Evolutionary conservation across 306 rosid genomes (phyloP), one percentile per base, ranked within the genome.

Genomic region (Neltuma alba): DNA sequence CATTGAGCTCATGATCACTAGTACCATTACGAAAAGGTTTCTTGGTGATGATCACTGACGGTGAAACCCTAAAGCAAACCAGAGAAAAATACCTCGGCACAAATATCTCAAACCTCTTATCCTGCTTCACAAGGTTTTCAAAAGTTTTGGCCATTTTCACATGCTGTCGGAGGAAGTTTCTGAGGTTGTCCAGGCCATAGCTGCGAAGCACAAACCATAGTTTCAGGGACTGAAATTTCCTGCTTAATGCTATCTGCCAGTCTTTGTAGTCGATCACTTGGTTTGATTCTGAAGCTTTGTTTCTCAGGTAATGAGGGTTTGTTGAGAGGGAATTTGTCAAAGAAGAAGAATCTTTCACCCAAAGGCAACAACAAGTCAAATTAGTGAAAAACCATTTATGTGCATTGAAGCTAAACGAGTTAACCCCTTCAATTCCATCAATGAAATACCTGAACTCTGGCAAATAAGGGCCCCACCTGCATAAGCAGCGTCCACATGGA

Each of bases 401-500:
- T 0, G 91, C 89, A 76, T 88, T 87, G 47, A 91, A 76, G 72
- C 95, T 89, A 38, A 91, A 77, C 0, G 95, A 91, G 65, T 86
- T 74, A 5, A 66, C 85, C 27, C 76, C 67, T 27, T 91, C 91
- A 5, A 89, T 41, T 7, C 91, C 92, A 57, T 84, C 76, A 55
- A 91, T 58, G 54, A 60, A 81, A 44, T 79, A 80, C 68, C 91
- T 65, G 15, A 87, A 85, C 83, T 89, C 95, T n/a, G 95, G 33
- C 95, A 89, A 44, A 87, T 91, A 40, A 87, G 86, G 10, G 79
- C 81, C 14, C 90, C 68, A 9, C 92, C 95, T 6, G 89, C 91
- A 61, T 89, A 91, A 23, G 95, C 95, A 55, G 95, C 91, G 50
- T 91, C 95, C 69, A 91, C 87, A 62, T 91, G 95, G 79, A 89